Base-by-base conservation (phyloP, 75 land plant species). In the Ceratopteris richardii region DNA sequence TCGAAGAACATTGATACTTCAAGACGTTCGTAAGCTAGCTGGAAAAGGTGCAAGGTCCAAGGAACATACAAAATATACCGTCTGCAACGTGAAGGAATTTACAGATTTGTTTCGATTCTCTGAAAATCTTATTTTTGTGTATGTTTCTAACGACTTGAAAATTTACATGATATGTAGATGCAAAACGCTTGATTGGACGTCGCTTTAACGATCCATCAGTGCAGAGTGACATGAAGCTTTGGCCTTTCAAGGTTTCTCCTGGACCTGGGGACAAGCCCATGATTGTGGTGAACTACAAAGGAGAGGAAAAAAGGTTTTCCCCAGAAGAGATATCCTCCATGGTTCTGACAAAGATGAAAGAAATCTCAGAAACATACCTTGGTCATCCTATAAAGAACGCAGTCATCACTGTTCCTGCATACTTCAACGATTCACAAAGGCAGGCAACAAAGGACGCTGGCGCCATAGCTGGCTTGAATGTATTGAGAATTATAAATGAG, bases 391-490 rank as follows among this genome's bases (percentile, higher is more conserved):
- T 83, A n/a, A 80, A 83, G 62, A 80, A 83, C 51, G 87, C 84
- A 0, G 87, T 83, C 0, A 70, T 83, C 27, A 80, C 87, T 0
- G 87, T 83, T 1, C 87, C 87, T 47, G n/a, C n/a, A n/a, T n/a
- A n/a, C n/a, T n/a, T n/a, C n/a, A n/a, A n/a, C n/a, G n/a, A n/a
- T n/a, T n/a, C n/a, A n/a, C n/a, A n/a, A n/a, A n/a, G n/a, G n/a
- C n/a, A n/a, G n/a, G n/a, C n/a, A n/a, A n/a, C n/a, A 27, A 82
- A 82, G 68, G 86, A 82, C 46, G 86, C 83, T 16, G 86, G 86
- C 1, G 76, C 68, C 42, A 79, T 82, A 61, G 64, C 79, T 16
- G 75, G 82, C 9, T 65, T 80, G 2, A 80, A 76, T 39, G 82
- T 80, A 23, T 39, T 70, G 75, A 43, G 81, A 23, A 78, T 78